Base-by-base conservation (phyloP, 2,329 filamentous ascomycete genomes). In the Bretziella fagacearum region DNA sequence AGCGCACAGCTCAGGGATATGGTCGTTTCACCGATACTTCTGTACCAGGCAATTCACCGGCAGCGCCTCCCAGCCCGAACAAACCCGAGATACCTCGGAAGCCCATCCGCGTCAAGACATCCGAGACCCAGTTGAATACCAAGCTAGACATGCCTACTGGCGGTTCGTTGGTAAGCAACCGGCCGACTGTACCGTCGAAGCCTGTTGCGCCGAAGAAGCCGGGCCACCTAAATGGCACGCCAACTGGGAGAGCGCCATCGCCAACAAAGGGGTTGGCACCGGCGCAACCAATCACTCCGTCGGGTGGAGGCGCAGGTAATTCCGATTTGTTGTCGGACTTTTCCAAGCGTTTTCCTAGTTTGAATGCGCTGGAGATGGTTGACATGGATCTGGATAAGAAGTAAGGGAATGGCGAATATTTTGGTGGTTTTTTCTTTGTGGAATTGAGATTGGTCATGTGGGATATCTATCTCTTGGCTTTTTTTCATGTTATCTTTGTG, bases 281-380 rank as follows among this genome's bases (percentile, higher is more conserved):
- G 4, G 59, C 62, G 2, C 73, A 70, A 53, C 60, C 55, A 48
- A 57, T 51, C 25, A 56, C 56, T 4, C 46, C 55, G 3, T 40
- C 25, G 17, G 49, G 69, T 73, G 36, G 77, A 76, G 73, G 69
- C 66, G 47, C 58, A 64, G 3, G 64, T 68, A 55, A 74, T 68
- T 57, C 75, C 39, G 82, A 86, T 54, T 79, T 79, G 56, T 60
- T 80, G 37, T 62, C 64, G 50, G 62, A 84, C 57, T 95, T 96
- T 59, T 80, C 79, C 51, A 86, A 86, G 62, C 70, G 85, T 50
- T 95, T 86, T 62, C 89, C 89, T 1, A 93, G 82, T 58, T 65
- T 96, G 50, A 79, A 78, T 48, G 74, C 84, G 7, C 74, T 95
- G 54, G 87, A 95, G 65, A 83, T 89, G 77, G 81, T 85, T n/a